A percentile compares a stretch with the other conserved stretches of the same genome.
Evolutionary conservation across 139 green algal genomes (phyloP).

Genomic region (Closterium sp.): DNA sequence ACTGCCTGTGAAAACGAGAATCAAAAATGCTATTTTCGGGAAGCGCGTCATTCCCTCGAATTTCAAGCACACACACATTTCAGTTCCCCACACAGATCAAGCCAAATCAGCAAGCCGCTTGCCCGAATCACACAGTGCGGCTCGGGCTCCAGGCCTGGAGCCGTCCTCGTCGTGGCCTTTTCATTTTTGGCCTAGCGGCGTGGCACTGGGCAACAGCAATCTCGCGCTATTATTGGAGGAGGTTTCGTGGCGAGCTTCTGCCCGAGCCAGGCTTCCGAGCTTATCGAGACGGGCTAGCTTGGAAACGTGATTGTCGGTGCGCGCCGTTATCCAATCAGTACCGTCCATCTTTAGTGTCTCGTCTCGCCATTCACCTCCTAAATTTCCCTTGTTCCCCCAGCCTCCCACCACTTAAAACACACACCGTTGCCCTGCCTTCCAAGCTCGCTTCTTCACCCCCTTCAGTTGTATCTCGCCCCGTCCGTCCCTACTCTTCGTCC

Average conservation of each 20-base stretch:
- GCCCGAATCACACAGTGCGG: background rate
- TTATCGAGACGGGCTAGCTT: background rate
- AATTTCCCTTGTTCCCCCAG: background rate
- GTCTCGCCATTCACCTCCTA: background rate
- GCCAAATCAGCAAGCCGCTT: background rate
- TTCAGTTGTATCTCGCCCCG: no score
- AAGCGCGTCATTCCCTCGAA: background rate
- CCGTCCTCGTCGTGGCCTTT: background rate
- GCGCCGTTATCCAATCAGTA: background rate
- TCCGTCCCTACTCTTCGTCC: no score
- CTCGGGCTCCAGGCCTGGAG: background rate
- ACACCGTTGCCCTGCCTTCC: no score
- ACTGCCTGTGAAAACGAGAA: no score
- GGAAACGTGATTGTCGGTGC: background rate
- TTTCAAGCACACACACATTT: background rate
- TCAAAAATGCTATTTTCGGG: no score
- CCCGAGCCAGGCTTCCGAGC: background rate
- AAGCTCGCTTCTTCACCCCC: no score
- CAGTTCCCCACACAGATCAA: background rate
- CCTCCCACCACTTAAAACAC: background rate
- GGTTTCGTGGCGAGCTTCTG: background rate
- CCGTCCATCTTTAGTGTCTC: background rate
- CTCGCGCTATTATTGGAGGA: background rate
- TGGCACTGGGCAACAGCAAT: background rate
- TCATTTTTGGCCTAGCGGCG: background rate